Conservation (phyloP, 1,139 yeast genomes). For the Pichia sp. region DNA sequence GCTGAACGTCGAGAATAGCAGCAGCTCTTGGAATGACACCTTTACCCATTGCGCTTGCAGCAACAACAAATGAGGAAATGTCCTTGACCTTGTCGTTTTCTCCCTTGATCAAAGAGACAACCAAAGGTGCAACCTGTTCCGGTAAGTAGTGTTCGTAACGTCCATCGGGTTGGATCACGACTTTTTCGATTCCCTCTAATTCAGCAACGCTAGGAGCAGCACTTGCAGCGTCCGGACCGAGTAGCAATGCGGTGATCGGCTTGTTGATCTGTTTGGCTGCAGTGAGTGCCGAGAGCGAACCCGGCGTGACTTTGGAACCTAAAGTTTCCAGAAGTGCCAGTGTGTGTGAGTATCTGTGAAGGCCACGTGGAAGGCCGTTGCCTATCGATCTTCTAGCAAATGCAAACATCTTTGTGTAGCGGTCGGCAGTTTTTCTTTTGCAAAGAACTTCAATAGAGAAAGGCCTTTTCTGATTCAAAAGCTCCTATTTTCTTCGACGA, state of each 20-base stretch:
- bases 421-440: not conserved
- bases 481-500: not conserved
- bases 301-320: slow-evolving; percentile 53
- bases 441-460: not conserved
- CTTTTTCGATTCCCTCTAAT: slow-evolving; percentile 41
- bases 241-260: slow-evolving; percentile 59
- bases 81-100: slow-evolving; percentile 46
- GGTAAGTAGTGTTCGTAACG: slow-evolving; percentile 58
- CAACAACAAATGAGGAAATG: slow-evolving; percentile 69
- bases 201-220: slow-evolving; percentile 40
- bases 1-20: slow-evolving; percentile 82
- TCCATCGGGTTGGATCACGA: slow-evolving; percentile 47
- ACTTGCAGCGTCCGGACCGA: slow-evolving; percentile 50
- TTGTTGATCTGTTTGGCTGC: slow-evolving; percentile 66
- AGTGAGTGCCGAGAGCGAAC: slow-evolving; percentile 60
- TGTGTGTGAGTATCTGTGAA: slow-evolving; percentile 36
- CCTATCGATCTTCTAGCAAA: slow-evolving; percentile 4
- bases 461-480: not conserved
- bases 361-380: not conserved
- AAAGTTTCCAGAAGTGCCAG: slow-evolving; percentile 70
- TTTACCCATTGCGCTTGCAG: slow-evolving; percentile 86
- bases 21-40: slow-evolving; percentile 82
- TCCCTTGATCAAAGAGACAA: slow-evolving; percentile 43
- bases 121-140: slow-evolving; percentile 60
- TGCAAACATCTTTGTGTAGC: slow-evolving; percentile 9